Conservation (phyloP, 176 grass and related monocot genomes). For the Ensete ventricosum region DNA sequence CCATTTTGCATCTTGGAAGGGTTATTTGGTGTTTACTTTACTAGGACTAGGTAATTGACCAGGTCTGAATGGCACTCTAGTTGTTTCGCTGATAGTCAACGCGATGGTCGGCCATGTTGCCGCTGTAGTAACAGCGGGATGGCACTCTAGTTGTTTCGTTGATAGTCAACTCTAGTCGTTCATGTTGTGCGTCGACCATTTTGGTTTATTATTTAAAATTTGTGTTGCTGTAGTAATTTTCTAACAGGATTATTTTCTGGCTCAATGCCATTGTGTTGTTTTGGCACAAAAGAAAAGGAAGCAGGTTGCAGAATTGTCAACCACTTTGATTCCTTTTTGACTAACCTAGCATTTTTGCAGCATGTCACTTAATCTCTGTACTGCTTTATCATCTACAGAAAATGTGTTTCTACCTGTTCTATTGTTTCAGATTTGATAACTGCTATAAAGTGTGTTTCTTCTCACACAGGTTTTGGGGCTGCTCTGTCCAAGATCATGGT, state of each 20-base stretch:
- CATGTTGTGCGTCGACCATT: background rate
- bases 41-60: background rate
- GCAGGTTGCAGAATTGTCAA: background rate
- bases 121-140: too few relatives aligned
- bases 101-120: too few relatives aligned
- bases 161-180: background rate
- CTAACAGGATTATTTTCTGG: background rate
- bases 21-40: background rate
- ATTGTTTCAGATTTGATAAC: background rate
- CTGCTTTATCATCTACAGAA: background rate
- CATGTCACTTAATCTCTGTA: background rate
- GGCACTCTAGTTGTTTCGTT: too few relatives aligned
- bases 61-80: too few relatives aligned
- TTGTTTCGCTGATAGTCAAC: too few relatives aligned
- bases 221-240: background rate
- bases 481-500: constrained; percentile 73
- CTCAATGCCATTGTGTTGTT: background rate
- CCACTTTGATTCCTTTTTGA: background rate
- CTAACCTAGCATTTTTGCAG: background rate
- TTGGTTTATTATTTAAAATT: background rate
- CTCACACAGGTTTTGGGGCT: constrained; percentile 64
- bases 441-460: background rate
- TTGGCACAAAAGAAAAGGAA: too few relatives aligned
- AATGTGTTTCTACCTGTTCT: background rate
- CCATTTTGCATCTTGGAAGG: background rate